A percentile compares a stretch with the other conserved stretches of the same genome.
Conservation (phyloP, 306 rosid species). For the Quercus mongolica region DNA sequence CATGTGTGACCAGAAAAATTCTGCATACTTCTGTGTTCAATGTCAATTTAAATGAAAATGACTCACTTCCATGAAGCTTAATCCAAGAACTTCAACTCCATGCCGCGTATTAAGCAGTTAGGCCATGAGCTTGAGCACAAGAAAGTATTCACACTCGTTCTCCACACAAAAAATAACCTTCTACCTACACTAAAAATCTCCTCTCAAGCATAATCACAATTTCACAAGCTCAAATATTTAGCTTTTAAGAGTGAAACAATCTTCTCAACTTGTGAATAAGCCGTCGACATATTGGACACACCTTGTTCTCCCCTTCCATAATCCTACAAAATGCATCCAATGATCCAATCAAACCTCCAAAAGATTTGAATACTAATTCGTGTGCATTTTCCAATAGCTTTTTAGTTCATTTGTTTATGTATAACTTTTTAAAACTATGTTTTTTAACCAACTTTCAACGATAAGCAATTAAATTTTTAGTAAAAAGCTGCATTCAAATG, state of each 20-base stretch:
- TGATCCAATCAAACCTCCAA: constrained; percentile 1
- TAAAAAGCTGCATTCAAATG: too few species aligned
- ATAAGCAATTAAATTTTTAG: too few species aligned
- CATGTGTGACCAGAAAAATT: background rate
- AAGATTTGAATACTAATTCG: background rate
- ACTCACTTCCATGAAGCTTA: constrained; percentile 14
- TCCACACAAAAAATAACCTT: background rate
- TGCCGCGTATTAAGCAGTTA: background rate
- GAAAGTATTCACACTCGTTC: constrained; percentile 5
- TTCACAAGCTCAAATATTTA: constrained; percentile 8
- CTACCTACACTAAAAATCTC: constrained; percentile 3
- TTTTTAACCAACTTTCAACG: too few species aligned
- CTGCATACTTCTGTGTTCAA: background rate
- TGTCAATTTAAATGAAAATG: background rate
- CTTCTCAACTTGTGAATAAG: constrained; percentile 56
- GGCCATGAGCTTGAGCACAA: background rate
- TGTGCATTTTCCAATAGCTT: background rate
- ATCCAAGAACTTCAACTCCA: constrained; percentile 4
- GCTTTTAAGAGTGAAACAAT: constrained; percentile 38
- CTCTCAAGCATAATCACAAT: constrained; percentile 3
- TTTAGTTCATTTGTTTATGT: too few species aligned
- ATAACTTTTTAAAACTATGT: too few species aligned
- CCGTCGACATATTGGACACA: constrained; percentile 75
- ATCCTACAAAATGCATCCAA: constrained; percentile 49
- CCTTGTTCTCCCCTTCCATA: constrained; percentile 50